phyloP scores from a whole-genome alignment of 495 filamentous ascomycete genomes.

The Xylaria telfairii region DNA sequence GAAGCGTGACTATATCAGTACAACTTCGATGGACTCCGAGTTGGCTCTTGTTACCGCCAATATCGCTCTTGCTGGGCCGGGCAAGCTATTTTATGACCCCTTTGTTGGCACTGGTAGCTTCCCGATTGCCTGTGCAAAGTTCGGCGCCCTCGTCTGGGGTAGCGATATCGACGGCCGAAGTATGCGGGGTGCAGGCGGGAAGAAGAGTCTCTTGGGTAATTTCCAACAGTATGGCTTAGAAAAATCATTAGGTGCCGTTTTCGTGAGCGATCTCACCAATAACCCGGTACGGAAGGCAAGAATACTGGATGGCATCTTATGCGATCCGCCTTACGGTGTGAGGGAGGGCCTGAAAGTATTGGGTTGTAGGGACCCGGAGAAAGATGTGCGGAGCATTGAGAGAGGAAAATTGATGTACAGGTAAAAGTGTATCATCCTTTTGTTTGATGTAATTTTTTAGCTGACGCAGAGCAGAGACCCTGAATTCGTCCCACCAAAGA shows the following conservation, averaged over 20 bases:
- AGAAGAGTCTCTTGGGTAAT: constrained; percentile 68
- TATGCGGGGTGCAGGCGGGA: constrained; percentile 68
- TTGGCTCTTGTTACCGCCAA: constrained; percentile 92
- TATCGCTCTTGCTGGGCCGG: constrained; percentile 79
- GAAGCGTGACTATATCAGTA: constrained; percentile 89
- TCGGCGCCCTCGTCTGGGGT: constrained; percentile 79
- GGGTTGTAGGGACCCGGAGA: constrained; percentile 71
- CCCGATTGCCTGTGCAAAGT: constrained; percentile 83
- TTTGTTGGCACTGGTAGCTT: constrained; percentile 96
- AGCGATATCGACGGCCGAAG: constrained; percentile 92
- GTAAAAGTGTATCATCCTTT: constrained; percentile 51
- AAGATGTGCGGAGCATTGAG: constrained; percentile 63
- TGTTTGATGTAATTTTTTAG: neutral
- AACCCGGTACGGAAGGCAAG: constrained; percentile 69
- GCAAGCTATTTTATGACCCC: constrained; percentile 87
- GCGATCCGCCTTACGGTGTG: constrained; percentile 97
- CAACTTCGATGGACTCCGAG: constrained; percentile 96
- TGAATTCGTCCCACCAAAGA: constrained; percentile 87
- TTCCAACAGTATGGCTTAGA: constrained; percentile 82
- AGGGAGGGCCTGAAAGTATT: constrained; percentile 89
- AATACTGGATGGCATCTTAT: constrained; percentile 89
- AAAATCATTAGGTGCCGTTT: constrained; percentile 70
- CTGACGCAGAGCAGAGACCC: constrained; percentile 57
- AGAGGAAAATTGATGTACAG: constrained; percentile 74
- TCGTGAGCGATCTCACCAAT: constrained; percentile 89